These are phyloP conservation scores for Peronosclerospora sorghi DNA, from an alignment of 352 stramenopile species.

Conservation along the genomic window DNA sequence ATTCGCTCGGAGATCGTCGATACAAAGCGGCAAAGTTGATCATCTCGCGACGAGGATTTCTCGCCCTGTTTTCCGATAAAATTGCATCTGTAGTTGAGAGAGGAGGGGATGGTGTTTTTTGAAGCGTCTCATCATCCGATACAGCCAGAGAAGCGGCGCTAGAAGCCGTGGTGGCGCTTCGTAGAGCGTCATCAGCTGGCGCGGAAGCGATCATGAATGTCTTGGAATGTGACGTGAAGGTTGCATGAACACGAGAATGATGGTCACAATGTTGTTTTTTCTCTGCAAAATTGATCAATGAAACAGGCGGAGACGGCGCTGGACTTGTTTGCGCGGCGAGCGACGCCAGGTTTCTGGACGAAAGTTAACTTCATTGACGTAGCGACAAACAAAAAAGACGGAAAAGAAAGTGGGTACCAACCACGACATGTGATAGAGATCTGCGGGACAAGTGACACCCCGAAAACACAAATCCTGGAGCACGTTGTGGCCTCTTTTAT, in stretches of 20 bases:
- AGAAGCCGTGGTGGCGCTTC: slow-evolving; percentile 1
- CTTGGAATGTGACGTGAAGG: slow-evolving; percentile 1
- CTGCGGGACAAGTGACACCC: slow-evolving; percentile 26
- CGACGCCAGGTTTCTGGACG: slow-evolving; percentile 39
- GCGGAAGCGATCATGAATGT: slow-evolving; percentile 7
- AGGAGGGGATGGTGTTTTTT: slow-evolving; percentile 2
- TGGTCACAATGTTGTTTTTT: neutral
- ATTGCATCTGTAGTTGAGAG: slow-evolving; percentile 16
- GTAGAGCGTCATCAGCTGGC: slow-evolving; percentile 1
- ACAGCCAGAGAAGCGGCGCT: neutral
- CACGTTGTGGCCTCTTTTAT: slow-evolving; percentile 51
- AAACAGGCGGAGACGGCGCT: slow-evolving; percentile 52
- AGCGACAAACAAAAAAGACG: slow-evolving; percentile 13
- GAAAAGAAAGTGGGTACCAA: slow-evolving; percentile 24
- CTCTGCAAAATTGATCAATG: slow-evolving; percentile 2
- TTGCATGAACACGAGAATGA: slow-evolving; percentile 6
- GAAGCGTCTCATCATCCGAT: neutral
- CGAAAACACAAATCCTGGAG: slow-evolving; percentile 36
- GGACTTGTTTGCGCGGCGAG: slow-evolving; percentile 55
- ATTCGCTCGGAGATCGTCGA: slow-evolving; percentile 40
- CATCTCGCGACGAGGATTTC: neutral
- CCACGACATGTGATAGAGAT: slow-evolving; percentile 57
- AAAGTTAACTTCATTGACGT: slow-evolving; percentile 44
- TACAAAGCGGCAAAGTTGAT: slow-evolving; percentile 54
- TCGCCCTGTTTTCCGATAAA: slow-evolving; percentile 5